Base-by-base conservation (phyloP, 257 asterid species). In the Dorcoceras hygrometricum region DNA sequence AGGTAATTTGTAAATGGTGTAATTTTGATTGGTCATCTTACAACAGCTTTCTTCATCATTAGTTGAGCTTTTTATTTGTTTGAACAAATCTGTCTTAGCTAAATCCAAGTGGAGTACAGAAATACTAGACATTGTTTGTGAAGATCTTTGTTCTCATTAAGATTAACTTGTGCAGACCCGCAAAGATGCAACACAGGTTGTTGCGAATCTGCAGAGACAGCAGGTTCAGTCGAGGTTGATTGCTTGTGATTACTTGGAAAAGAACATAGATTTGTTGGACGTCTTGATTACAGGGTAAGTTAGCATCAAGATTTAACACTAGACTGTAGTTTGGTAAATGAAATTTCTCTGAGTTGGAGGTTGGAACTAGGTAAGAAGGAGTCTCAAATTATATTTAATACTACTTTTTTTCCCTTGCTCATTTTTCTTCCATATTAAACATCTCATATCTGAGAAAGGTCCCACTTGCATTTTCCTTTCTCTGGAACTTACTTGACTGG, bases 201-300 rank as follows among this genome's bases (percentile, higher is more conserved):
- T 94, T 76, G 95, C 99, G 23, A 94, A 94, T 84, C 81, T 94
- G 83, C 99, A 94, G 81, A 87, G 99, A 83, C 99, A 94, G 63
- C 97, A 89, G 76, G 99, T 94, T 70, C 96, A 94, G 2, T 94
- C 99, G 6, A 82, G 87, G 80, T 63, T 94, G 87, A 90, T 90
- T 76, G 99, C 99, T 48, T 94, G 95, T 66, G 93, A 94, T 71
- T 90, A 90, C 85, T 79, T 90, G 95, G 96, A 94, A 76, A 86
- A 83, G 71, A 94, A 94, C 81, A 63, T 87, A 57, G 99, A 94
- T 80, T 88, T 94, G 75, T 76, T 94, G 95, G 95, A 94, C 79
- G 71, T 76, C 69, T 78, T 91, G 82, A 59, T 87, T 63, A 32
- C 78, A 65, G 98, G 98, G 96, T 91, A 85, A 80, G 90, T 65